A percentile compares a stretch with the other conserved stretches of the same genome.
Evolutionary conservation across 164 flowering plant genomes (phyloP).

Genomic region (Chimonanthus praecox): DNA sequence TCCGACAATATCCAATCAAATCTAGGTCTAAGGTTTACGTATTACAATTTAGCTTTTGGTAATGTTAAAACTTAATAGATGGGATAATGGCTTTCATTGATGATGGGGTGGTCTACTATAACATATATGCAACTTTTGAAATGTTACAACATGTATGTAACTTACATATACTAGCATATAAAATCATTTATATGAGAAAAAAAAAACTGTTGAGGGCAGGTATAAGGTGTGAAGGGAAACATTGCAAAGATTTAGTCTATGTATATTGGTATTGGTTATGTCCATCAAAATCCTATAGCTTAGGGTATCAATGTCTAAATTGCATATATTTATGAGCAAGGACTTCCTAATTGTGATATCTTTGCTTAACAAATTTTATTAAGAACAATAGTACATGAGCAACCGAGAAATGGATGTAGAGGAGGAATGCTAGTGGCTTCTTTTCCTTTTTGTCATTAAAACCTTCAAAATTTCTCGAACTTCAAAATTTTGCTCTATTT

Average conservation of each 20-base stretch:
- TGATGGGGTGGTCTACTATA: too few species aligned
- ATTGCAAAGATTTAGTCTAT: background rate
- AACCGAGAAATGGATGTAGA: background rate
- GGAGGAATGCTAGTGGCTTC: too few species aligned
- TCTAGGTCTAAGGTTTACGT: too few species aligned
- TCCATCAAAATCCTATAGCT: background rate
- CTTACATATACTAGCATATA: too few species aligned
- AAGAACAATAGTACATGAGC: background rate
- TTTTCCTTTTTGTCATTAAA: too few species aligned
- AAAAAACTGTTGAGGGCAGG: background rate
- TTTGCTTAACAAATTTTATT: too few species aligned
- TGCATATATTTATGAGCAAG: background rate
- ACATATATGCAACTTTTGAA: background rate
- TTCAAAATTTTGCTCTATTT: too few species aligned
- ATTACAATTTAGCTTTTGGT: too few species aligned
- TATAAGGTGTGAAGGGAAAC: background rate
- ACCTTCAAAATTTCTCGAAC: too few species aligned
- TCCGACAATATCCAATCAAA: too few species aligned
- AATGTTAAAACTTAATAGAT: too few species aligned
- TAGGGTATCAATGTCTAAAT: background rate
- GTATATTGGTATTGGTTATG: background rate
- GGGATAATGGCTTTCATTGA: too few species aligned
- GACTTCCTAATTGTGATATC: background rate
- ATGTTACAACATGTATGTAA: background rate
- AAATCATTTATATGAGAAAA: background rate